phyloP scores from a whole-genome alignment of 2,329 filamentous ascomycete species.

The Apiospora sp. region DNA sequence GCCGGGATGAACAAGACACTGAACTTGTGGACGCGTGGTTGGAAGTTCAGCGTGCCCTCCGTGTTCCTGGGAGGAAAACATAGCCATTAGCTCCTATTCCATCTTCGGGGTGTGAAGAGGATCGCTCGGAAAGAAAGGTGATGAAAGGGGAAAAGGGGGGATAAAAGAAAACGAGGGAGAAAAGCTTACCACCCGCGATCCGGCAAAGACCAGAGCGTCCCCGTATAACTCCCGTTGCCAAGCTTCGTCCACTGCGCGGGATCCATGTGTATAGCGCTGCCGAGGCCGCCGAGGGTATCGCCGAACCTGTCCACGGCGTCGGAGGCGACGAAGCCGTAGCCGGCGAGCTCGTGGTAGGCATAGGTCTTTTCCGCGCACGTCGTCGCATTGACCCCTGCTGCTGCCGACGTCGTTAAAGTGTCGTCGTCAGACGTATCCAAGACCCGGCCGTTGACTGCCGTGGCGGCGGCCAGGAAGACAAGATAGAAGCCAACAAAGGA shows the following conservation, averaged over 20 bases:
- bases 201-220: conserved; percentile 68
- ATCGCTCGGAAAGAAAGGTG: background rate
- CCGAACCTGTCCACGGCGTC: conserved; percentile 71
- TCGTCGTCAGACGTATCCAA: background rate
- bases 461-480: background rate
- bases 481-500: background rate
- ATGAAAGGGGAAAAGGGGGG: no score
- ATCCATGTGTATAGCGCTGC: conserved; percentile 68
- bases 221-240: conserved; percentile 62
- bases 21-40: conserved; percentile 74
- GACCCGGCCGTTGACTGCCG: background rate
- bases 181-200: conserved; percentile 69
- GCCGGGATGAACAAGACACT: conserved; percentile 64
- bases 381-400: conserved; percentile 38
- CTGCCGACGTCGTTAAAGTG: background rate
- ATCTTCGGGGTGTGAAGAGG: no score
- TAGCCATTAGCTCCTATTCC: no score
- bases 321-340: conserved; percentile 68
- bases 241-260: conserved; percentile 62
- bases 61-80: no score
- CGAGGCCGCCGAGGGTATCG: conserved; percentile 73
- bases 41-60: conserved; percentile 72
- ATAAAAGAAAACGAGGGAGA: no score
- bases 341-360: conserved; percentile 71
- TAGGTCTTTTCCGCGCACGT: conserved; percentile 60